A percentile compares a stretch with the other conserved stretches of the same genome.
phyloP scores from a whole-genome alignment of 371 early-diverging fungal genomes.

The Gilbertella persicaria region DNA sequence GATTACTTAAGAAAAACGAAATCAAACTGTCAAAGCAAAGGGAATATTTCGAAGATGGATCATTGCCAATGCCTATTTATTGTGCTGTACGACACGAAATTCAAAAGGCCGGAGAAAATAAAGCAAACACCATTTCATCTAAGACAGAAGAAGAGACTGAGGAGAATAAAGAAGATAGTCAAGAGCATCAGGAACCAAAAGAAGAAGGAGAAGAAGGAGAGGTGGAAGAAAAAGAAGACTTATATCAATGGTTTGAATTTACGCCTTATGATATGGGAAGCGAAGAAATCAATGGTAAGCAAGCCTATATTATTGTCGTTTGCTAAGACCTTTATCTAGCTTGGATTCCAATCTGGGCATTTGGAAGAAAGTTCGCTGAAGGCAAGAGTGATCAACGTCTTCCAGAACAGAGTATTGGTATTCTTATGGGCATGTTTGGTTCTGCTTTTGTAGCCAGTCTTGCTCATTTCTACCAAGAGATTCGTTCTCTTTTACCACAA shows the following conservation, averaged over 20 bases:
- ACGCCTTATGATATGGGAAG: constrained; percentile 79
- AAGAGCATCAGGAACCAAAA: background rate
- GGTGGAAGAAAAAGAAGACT: constrained; percentile 4
- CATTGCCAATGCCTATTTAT: constrained; percentile 75
- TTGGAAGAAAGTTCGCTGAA: constrained; percentile 67
- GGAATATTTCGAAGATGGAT: constrained; percentile 61
- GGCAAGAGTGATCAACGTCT: constrained; percentile 56
- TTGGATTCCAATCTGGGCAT: constrained; percentile 77
- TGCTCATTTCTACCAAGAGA: constrained; percentile 62
- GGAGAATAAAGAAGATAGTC: background rate
- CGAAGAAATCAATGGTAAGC: constrained; percentile 67
- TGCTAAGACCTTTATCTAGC: too few relatives aligned
- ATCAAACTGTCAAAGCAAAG: constrained; percentile 42
- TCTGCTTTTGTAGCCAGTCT: constrained; percentile 72
- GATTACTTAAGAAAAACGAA: constrained; percentile 22
- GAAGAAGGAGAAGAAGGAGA: constrained; percentile 1
- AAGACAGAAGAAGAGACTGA: constrained; percentile 48
- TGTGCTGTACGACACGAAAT: constrained; percentile 70
- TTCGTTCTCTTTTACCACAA: constrained; percentile 44
- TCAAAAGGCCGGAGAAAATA: constrained; percentile 6
- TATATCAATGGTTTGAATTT: constrained; percentile 81
- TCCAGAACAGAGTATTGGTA: constrained; percentile 66
- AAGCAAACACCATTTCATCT: constrained; percentile 10
- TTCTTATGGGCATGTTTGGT: constrained; percentile 62
- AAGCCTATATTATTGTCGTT: too few relatives aligned